phyloP scores from a whole-genome alignment of 75 land plant species.

The Sequoiadendron giganteum region DNA sequence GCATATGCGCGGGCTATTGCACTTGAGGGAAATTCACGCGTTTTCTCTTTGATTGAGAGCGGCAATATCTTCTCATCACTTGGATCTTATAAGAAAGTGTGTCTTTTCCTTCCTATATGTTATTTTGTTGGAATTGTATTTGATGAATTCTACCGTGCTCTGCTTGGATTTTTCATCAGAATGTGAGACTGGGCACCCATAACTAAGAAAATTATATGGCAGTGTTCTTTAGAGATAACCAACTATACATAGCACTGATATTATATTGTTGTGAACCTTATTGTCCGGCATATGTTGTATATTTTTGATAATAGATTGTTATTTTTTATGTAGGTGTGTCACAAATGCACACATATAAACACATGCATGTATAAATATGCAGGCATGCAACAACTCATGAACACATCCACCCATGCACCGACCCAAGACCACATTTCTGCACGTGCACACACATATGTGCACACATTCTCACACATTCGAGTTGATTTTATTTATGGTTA shows the following conservation, averaged over 20 bases:
- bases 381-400: too few species aligned
- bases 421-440: too few species aligned
- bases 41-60: slow-evolving; percentile 81
- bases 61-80: slow-evolving; percentile 75
- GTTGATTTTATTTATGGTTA: not conserved
- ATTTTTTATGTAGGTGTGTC: not conserved
- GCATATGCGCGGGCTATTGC: slow-evolving; percentile 87
- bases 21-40: slow-evolving; percentile 42
- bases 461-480: not conserved
- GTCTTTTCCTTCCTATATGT: not conserved
- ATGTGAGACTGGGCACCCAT: not conserved
- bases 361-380: too few species aligned
- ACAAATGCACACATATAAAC: not conserved
- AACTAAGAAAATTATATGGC: not conserved
- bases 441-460: too few species aligned
- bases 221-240: not conserved
- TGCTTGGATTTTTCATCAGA: too few species aligned
- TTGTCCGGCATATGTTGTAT: not conserved
- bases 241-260: too few species aligned
- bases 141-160: not conserved
- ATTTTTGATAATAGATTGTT: not conserved
- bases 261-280: not conserved
- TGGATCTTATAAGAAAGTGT: slow-evolving; percentile 75
- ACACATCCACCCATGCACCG: too few species aligned
- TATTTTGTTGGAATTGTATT: not conserved